These are phyloP conservation scores for Saccharomycopsis capsularis DNA, from an alignment of 805 yeast genomes.

Conservation along the genomic window DNA sequence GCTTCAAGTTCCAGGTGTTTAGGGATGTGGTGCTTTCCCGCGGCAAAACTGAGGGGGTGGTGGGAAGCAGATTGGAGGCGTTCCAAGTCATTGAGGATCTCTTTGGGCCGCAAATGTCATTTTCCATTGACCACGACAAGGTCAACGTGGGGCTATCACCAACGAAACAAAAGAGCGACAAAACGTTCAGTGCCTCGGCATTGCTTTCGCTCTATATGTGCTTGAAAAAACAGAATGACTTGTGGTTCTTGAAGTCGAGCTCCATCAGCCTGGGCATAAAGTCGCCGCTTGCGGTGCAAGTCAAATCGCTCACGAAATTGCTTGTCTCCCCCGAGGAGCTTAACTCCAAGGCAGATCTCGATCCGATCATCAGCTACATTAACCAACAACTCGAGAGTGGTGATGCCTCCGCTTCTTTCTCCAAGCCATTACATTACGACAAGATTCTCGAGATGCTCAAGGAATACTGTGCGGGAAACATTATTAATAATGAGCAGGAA, in stretches of 20 bases:
- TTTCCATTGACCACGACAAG: background rate
- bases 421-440: conserved; percentile 28
- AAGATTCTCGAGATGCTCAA: conserved; percentile 41
- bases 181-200: background rate
- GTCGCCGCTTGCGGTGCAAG: conserved; percentile 10
- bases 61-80: background rate
- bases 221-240: conserved; percentile 9
- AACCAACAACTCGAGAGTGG: background rate
- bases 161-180: background rate
- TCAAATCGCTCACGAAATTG: background rate
- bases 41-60: conserved; percentile 23
- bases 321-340: background rate
- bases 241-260: conserved; percentile 10
- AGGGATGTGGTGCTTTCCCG: conserved; percentile 19
- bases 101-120: background rate
- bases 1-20: conserved; percentile 29
- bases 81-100: background rate
- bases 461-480: conserved; percentile 50
- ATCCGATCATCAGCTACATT: conserved; percentile 1
- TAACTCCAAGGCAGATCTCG: background rate
- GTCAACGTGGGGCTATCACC: background rate
- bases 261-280: conserved; percentile 1
- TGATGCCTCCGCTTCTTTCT: background rate
- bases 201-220: conserved; percentile 12
- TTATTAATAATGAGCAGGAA: conserved; percentile 40